Evolutionary conservation across 2,329 filamentous ascomycete species (phyloP).

Genomic region (Talaromyces sp.): DNA sequence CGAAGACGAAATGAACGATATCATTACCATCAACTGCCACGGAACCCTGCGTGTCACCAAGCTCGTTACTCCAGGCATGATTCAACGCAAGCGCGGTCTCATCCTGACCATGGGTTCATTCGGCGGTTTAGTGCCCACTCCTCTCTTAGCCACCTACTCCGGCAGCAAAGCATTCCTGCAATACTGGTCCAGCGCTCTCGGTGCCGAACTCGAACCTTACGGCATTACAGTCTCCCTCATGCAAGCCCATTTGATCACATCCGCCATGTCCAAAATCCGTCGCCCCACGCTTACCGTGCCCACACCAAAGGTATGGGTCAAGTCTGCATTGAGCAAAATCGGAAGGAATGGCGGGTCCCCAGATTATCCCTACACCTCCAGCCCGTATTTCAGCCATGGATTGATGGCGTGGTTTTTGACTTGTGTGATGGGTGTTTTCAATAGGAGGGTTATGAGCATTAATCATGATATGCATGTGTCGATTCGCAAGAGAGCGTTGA

Average conservation of each 20-base stretch:
- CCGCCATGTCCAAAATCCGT: constrained; percentile 95
- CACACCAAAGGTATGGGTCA: constrained; percentile 77
- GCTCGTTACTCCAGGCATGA: constrained; percentile 78
- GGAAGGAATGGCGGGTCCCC: constrained; percentile 74
- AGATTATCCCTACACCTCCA: constrained; percentile 75
- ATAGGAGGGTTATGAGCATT: constrained; percentile 53
- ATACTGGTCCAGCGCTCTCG: constrained; percentile 86
- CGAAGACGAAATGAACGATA: constrained; percentile 76
- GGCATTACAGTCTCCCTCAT: constrained; percentile 89
- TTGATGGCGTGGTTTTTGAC: constrained; percentile 79
- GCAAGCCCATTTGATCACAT: constrained; percentile 88
- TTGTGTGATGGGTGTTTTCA: constrained; percentile 58
- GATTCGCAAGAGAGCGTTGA: constrained; percentile 76
- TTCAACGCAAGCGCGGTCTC: constrained; percentile 76
- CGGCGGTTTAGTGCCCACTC: constrained; percentile 85
- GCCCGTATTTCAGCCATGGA: constrained; percentile 89
- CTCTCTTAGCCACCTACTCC: constrained; percentile 90
- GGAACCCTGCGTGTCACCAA: constrained; percentile 87
- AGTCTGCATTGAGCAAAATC: constrained; percentile 72
- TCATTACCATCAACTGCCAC: constrained; percentile 92
- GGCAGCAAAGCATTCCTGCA: constrained; percentile 98
- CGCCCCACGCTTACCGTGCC: constrained; percentile 74
- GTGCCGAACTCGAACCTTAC: constrained; percentile 73
- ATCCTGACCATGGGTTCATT: constrained; percentile 98
- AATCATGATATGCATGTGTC: constrained; percentile 73